Evolutionary conservation across 371 early-diverging fungal species (phyloP).

Genomic region (Umbelopsis sp.): DNA sequence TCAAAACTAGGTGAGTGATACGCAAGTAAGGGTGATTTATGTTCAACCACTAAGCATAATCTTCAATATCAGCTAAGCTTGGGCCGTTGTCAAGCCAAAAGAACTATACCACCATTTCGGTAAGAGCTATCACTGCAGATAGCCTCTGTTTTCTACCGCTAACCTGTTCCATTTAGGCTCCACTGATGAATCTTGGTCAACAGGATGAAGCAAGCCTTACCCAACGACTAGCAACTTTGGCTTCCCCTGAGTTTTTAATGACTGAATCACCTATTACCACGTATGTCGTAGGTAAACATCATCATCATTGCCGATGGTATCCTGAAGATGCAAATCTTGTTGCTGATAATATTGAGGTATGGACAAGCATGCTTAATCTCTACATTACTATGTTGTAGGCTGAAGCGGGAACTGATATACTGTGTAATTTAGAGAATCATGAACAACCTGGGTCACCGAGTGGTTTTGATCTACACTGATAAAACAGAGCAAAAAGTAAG

Average conservation of each 20-base stretch:
- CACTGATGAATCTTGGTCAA: not conserved
- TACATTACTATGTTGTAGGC: not conserved
- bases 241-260: not conserved
- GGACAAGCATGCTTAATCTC: not conserved
- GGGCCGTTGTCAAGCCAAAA: slow-evolving; percentile 51
- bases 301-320: slow-evolving; percentile 50
- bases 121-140: slow-evolving; percentile 14
- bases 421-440: slow-evolving; percentile 39
- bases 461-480: slow-evolving; percentile 44
- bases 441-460: slow-evolving; percentile 27
- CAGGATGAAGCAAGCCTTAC: not conserved
- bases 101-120: slow-evolving; percentile 42
- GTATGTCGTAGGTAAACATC: slow-evolving; percentile 44
- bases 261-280: slow-evolving; percentile 20
- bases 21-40: not conserved
- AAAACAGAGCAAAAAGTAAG: slow-evolving; percentile 35
- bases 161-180: not conserved
- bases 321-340: slow-evolving; percentile 43
- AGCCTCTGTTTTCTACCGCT: too few relatives aligned
- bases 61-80: slow-evolving; percentile 29
- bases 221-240: not conserved
- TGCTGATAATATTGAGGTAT: slow-evolving; percentile 43
- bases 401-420: not conserved
- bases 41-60: not conserved
- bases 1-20: slow-evolving; percentile 37